Evolutionary conservation across 2,329 filamentous ascomycete genomes (phyloP).

Genomic region (Lachnellula cervina): DNA sequence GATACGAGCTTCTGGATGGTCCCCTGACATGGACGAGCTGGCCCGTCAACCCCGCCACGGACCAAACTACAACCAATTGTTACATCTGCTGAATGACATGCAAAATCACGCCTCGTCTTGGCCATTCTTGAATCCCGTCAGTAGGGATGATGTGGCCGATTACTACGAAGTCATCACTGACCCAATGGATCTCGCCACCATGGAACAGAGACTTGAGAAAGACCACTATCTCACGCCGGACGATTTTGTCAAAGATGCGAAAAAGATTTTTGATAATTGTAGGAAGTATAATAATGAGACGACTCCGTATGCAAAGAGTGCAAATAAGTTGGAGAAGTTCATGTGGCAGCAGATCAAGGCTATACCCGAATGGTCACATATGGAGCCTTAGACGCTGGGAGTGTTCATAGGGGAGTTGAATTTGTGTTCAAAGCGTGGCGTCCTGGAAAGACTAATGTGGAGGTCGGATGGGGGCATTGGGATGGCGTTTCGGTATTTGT

Average conservation of each 20-base stretch:
- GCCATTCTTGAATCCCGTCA: constrained; percentile 93
- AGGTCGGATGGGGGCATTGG: neutral
- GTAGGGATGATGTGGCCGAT: constrained; percentile 93
- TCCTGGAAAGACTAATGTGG: neutral
- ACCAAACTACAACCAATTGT: constrained; percentile 90
- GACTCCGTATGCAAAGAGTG: constrained; percentile 91
- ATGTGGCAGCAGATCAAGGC: constrained; percentile 93
- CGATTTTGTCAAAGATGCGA: constrained; percentile 85
- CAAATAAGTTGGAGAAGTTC: constrained; percentile 86
- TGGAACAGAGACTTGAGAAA: constrained; percentile 92
- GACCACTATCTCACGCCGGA: constrained; percentile 89
- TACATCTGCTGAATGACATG: constrained; percentile 88
- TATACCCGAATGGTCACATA: constrained; percentile 80
- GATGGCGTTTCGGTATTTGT: neutral
- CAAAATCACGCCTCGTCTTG: constrained; percentile 91
- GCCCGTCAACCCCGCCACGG: constrained; percentile 92
- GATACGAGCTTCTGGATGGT: constrained; percentile 91
- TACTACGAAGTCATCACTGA: constrained; percentile 98
- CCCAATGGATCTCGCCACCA: constrained; percentile 93
- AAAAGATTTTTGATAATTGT: constrained; percentile 90
- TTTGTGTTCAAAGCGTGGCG: neutral
- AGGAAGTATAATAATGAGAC: constrained; percentile 94
- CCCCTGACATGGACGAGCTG: constrained; percentile 94
- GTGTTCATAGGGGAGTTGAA: neutral
- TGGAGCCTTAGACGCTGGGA: constrained; percentile 29